Evolutionary conservation across 2,329 filamentous ascomycete species (phyloP), one percentile per base, ranked within the genome.

Genomic region (Pseudogymnoascus sp.): DNA sequence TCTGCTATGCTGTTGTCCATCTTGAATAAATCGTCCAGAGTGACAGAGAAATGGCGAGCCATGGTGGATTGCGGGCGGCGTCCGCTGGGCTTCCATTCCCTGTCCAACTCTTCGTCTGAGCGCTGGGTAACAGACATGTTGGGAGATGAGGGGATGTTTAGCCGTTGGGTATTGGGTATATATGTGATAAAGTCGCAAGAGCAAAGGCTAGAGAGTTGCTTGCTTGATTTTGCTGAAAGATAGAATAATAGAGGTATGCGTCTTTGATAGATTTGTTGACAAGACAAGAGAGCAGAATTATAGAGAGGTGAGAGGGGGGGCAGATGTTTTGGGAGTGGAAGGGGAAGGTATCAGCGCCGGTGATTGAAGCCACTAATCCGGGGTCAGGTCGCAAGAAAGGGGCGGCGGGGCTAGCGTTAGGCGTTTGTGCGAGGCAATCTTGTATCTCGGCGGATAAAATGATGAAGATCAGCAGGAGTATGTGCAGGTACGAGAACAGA

Each of bases 21-120:
- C 71, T 89, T 88, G 79, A 97, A 97, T 68, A 95, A 88, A 72
- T 91, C 88, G 79, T 93, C 89, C 64, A 97, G 81, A 73, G 93
- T 90, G 47, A 85, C 80, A 63, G 91, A 93, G 77, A 97, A 96
- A 72, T 88, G 90, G 69, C 85, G 88, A 60, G 92, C 92, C 75
- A 96, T 86, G 64, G 90, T 94, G 66, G 90, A 94, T 78, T 93
- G 88, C 67, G 90, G 90, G 66, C 90, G 88, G 71, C 82, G 57
- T 26, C 33, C 84, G 72, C 79, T 92, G 68, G 89, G 88, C 82
- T 91, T 85, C 89, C 88, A 93, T 76, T 90, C 86, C 71, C 83
- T 83, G 72, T 90, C 85, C 71, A 89, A 82, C 72, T 90, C 87
- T 67, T 83, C 82, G 77, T 90, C 87, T 66, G 86, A 77, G 57